Conservation (phyloP, 2,329 filamentous ascomycete genomes). For the Xylariales sp. region DNA sequence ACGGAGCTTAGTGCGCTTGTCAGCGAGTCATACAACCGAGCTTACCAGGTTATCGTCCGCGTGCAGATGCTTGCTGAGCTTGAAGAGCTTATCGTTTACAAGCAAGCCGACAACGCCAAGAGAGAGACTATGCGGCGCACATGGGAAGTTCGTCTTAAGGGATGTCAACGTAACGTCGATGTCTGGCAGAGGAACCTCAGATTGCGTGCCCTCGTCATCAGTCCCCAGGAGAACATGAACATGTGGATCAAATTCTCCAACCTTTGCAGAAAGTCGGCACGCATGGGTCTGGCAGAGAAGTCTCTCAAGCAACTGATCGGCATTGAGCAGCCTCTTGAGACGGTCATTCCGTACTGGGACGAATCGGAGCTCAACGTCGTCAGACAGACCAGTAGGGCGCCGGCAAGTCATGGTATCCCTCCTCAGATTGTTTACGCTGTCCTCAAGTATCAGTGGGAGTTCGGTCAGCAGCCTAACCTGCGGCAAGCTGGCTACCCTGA, state of each 20-base stretch:
- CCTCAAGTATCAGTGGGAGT: slow-evolving; percentile 94
- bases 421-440: slow-evolving; percentile 94
- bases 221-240: slow-evolving; percentile 87
- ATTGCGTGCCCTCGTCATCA: slow-evolving; percentile 85
- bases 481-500: slow-evolving; percentile 43
- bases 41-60: slow-evolving; percentile 95
- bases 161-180: slow-evolving; percentile 94
- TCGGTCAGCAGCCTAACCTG: slow-evolving; percentile 56
- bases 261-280: slow-evolving; percentile 91
- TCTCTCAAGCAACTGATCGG: slow-evolving; percentile 87
- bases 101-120: slow-evolving; percentile 86
- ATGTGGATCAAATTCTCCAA: slow-evolving; percentile 99
- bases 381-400: slow-evolving; percentile 12
- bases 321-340: slow-evolving; percentile 58
- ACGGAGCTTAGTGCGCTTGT: slow-evolving; percentile 93
- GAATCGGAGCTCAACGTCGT: slow-evolving; percentile 20
- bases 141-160: slow-evolving; percentile 92
- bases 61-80: slow-evolving; percentile 99
- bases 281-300: slow-evolving; percentile 92
- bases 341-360: slow-evolving; percentile 56
- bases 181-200: slow-evolving; percentile 99
- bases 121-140: slow-evolving; percentile 87
- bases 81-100: slow-evolving; percentile 97
- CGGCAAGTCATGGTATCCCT: slow-evolving; percentile 36
- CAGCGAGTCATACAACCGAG: slow-evolving; percentile 97